A percentile compares a stretch with the other conserved stretches of the same genome.
Evolutionary conservation across 805 yeast species (phyloP).

Genomic region (Teunomyces atbi): DNA sequence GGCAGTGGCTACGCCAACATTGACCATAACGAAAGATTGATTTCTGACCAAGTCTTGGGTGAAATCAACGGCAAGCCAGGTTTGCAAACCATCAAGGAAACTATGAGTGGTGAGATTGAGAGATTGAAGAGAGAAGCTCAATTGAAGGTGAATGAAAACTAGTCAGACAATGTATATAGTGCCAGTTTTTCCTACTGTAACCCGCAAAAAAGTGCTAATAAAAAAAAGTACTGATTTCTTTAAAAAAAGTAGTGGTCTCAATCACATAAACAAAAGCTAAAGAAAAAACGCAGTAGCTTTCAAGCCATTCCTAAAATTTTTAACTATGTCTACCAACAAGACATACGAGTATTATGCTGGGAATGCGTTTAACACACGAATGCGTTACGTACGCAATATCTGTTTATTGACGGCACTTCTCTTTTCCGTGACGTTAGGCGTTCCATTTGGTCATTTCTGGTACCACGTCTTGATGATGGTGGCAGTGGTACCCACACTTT

Average conservation of each 20-base stretch:
- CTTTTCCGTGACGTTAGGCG: conserved; percentile 20
- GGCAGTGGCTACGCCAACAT: conserved; percentile 27
- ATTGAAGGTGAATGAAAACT: conserved; percentile 22
- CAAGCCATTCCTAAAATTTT: not conserved
- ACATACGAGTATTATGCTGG: conserved; percentile 26
- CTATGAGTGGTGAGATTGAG: conserved; percentile 40
- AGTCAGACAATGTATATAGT: conserved; percentile 7
- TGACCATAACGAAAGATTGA: conserved; percentile 30
- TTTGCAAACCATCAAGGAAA: conserved; percentile 34
- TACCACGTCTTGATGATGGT: conserved; percentile 25
- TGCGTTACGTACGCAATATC: conserved; percentile 35
- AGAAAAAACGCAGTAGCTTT: not conserved
- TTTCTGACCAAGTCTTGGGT: conserved; percentile 38
- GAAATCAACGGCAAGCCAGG: conserved; percentile 44
- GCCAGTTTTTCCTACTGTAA: not conserved
- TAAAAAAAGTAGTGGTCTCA: not conserved
- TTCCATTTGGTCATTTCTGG: conserved; percentile 32
- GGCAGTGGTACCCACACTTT: conserved; percentile 30
- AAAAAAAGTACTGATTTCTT: not conserved
- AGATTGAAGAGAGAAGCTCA: conserved; percentile 37
- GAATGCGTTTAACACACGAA: conserved; percentile 32
- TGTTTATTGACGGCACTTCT: conserved; percentile 24
- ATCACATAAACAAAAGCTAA: not conserved
- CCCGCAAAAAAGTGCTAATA: not conserved
- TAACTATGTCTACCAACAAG: conserved; percentile 2